These are phyloP conservation scores for Colletotrichum orbiculare DNA, from an alignment of 2,329 filamentous ascomycete genomes.

Conservation along the genomic window DNA sequence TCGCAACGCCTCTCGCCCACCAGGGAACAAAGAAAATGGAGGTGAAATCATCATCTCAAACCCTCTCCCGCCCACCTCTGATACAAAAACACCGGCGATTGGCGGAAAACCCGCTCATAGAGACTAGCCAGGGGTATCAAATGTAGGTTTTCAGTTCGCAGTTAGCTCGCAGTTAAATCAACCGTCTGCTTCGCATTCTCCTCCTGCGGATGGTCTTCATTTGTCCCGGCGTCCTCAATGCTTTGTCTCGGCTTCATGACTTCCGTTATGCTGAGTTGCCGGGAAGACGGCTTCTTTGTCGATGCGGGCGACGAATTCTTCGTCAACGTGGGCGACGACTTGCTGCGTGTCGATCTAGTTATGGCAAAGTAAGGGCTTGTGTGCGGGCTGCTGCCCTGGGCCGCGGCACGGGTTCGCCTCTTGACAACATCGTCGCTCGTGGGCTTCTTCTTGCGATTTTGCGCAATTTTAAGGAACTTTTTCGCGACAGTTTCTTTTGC, in stretches of 20 bases:
- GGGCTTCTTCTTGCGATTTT: background rate
- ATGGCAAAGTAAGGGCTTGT: slow-evolving; percentile 17
- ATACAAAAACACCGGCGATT: no score
- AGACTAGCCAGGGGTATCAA: slow-evolving; percentile 9
- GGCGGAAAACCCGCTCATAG: no score
- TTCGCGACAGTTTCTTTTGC: no score
- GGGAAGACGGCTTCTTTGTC: background rate
- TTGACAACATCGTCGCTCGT: background rate
- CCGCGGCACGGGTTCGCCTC: background rate
- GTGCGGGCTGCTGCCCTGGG: background rate
- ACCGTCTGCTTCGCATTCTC: no score
- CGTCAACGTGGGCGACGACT: background rate
- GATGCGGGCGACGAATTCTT: background rate
- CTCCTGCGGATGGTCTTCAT: no score
- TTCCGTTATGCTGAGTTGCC: slow-evolving; percentile 3
- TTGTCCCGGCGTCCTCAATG: slow-evolving; percentile 17
- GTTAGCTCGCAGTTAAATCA: no score
- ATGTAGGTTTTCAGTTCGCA: no score
- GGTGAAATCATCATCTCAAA: background rate
- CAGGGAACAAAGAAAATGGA: background rate
- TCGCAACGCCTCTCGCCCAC: slow-evolving; percentile 11
- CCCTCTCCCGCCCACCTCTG: no score
- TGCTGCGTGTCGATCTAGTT: background rate
- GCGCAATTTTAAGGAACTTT: no score
- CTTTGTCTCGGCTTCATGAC: background rate